Evolutionary conservation across 176 grass and related monocot species (phyloP), one percentile per base, ranked within the genome.

Genomic region (Areca catechu): DNA sequence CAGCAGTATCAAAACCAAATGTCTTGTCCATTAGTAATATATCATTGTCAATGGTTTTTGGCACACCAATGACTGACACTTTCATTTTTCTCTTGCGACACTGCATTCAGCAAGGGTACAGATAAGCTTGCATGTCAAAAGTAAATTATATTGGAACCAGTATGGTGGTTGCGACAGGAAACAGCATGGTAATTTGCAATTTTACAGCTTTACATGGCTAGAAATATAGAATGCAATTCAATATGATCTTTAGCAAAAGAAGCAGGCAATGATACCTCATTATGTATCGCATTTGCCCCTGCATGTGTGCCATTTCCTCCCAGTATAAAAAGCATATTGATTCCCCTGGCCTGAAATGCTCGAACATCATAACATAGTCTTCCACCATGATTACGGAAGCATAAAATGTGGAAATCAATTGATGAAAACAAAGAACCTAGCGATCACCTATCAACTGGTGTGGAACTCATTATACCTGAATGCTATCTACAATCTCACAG

Each of bases 31-130:
- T 85, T 51, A 98, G 71, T 79, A 92, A 49, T 82, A 98, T 92
- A 70, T 98, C 93, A 75, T 98, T 98, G 71, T 98, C 93, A 72
- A 98, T 98, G 49, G 87, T 89, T 80, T 98, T 98, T 48, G 93
- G 87, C 20, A 92, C 93, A 7, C 93, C 56, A 5, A 92, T 69
- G 57, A 98, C 66, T 0, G 87, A 92, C n/a, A 92, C 84, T 71
- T 98, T 75, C 66, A 92, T 60, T 70, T 98, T 98, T 71, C 87
- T 92, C 76, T 70, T 91, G 23, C 81, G 70, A 66, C 93, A 98
- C 93, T 98, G 66, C 27, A 64, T 55, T 56, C 16, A 20, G 56
- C 21, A 53, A 43, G 34, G 34, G 9, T 37, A 43, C 34, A 43
- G 34, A 12, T 43, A 12, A 14, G 10, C 34, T 43, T 12, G 1